Conservation (phyloP, 495 filamentous ascomycete species). For the Podospora pseudocomata region DNA sequence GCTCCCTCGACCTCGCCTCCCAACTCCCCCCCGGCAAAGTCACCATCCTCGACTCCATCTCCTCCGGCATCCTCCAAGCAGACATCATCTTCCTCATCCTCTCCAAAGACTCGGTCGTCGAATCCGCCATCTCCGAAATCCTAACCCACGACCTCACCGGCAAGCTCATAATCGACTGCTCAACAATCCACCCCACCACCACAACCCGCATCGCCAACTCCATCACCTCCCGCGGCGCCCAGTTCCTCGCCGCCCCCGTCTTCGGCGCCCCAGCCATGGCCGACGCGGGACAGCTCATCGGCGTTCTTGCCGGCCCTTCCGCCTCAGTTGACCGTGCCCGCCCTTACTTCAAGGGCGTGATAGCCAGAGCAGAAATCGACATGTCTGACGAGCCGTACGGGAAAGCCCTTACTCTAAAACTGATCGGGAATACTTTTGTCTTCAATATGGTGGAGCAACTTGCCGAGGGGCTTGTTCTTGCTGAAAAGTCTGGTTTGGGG, state of each 20-base stretch:
- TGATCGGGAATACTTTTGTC: constrained; percentile 85
- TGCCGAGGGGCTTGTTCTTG: constrained; percentile 69
- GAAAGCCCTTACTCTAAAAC: constrained; percentile 64
- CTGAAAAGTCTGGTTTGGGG: constrained; percentile 79
- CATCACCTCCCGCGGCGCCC: constrained; percentile 55
- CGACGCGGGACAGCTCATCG: constrained; percentile 68
- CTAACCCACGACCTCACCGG: constrained; percentile 56
- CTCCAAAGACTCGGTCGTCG: constrained; percentile 71
- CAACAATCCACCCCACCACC: constrained; percentile 82
- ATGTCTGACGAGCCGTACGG: constrained; percentile 59
- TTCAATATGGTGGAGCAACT: constrained; percentile 77
- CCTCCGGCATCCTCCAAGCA: constrained; percentile 61
- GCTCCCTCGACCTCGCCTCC: constrained; percentile 53
- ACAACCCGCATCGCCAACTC: constrained; percentile 58
- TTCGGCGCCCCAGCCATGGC: constrained; percentile 82
- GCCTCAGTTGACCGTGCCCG: constrained; percentile 58
- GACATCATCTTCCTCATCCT: constrained; percentile 85
- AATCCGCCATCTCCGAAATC: constrained; percentile 50
- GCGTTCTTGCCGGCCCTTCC: constrained; percentile 68
- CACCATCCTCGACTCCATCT: constrained; percentile 55
- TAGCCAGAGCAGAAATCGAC: constrained; percentile 66
- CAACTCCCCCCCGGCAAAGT: constrained; percentile 56
- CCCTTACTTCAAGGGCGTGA: constrained; percentile 78
- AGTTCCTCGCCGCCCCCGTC: constrained; percentile 76
- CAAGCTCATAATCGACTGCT: constrained; percentile 81